Base-by-base conservation (phyloP, 176 grass and related monocot species). In the Cenchrus purpureus region DNA sequence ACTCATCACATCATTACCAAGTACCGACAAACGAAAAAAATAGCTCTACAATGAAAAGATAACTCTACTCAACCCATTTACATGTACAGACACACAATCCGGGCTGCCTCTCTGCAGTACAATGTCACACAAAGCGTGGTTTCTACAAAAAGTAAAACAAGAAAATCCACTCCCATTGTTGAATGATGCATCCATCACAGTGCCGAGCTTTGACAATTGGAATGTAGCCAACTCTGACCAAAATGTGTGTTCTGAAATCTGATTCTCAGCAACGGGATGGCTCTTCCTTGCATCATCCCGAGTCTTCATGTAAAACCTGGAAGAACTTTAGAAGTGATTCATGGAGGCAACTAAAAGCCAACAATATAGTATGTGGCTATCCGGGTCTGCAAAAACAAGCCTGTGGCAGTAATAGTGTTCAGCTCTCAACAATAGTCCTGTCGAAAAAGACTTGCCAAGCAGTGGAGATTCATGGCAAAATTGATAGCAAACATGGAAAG, bases 41-140 rank as follows among this genome's bases (percentile, higher is more conserved):
- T 59, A 60, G n/a, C 32, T 75, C 53, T 79, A 80, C 42, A 40
- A 40, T 40, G 37, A 40, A 40, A 40, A 29, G 43, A 46, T 43
- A 80, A 10, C 43, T 69, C 54, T 83, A 71, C 44, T 43, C 32
- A 82, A 48, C 17, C 74, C 59, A 25, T 87, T 87, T 79, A 83
- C 57, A 73, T 86, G 66, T 71, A 59, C 60, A 86, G 55, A 73
- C 17, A 59, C 40, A 79, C 45, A 83, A 54, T 42, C 54, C 31
- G 19, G 20, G 12, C 44, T 32, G 52, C 67, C 51, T n/a, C 16
- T 25, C 44, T 54, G 65, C 68, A 77, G 12, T 19, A 61, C 19
- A 71, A 62, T 69, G 63, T 87, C 50, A 68, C 25, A 51, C 1
- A 17, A 86, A 52, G 5, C 37, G 1, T 73, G 20, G 2, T 73